These are phyloP conservation scores for Heliamphora pulchella DNA, from an alignment of 179 eudicot genomes.

Conservation along the genomic window DNA sequence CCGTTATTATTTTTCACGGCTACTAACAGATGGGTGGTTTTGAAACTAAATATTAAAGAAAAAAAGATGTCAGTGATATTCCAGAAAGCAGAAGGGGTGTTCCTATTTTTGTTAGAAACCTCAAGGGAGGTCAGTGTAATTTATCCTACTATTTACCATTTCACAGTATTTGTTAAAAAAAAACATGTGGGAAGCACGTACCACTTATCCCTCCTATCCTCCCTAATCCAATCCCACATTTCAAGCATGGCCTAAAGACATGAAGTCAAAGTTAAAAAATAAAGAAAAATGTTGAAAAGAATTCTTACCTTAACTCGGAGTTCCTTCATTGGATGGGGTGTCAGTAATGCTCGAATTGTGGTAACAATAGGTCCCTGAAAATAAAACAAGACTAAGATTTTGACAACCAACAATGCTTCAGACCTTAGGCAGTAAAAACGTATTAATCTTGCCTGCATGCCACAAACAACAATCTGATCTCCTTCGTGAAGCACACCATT, in stretches of 20 bases:
- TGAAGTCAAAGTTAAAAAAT: background rate
- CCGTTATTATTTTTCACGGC: too few relatives aligned
- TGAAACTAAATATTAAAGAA: too few relatives aligned
- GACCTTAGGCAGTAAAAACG: slow-evolving; percentile 4
- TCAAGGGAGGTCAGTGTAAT: too few relatives aligned
- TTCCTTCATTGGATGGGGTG: slow-evolving; percentile 98
- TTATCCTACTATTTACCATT: too few relatives aligned
- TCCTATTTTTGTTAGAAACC: too few relatives aligned
- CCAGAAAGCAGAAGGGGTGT: too few relatives aligned
- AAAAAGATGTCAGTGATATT: too few relatives aligned
- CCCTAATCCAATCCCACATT: background rate
- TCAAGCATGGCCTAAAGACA: background rate
- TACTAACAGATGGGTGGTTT: too few relatives aligned
- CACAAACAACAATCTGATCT: slow-evolving; percentile 85
- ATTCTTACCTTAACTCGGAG: slow-evolving; percentile 74
- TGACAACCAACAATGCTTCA: slow-evolving; percentile 6
- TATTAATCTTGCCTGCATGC: slow-evolving; percentile 64
- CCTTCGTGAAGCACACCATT: slow-evolving; percentile 97
- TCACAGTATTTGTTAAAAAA: too few relatives aligned
- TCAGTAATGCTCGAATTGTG: slow-evolving; percentile 72
- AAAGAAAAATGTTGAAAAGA: background rate
- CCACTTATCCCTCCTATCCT: background rate
- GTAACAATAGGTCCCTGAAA: slow-evolving; percentile 81
- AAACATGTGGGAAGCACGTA: too few relatives aligned
- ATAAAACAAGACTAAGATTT: slow-evolving; percentile 2